phyloP scores from a whole-genome alignment of 208 protist genomes.

The Crithidia bombi region DNA sequence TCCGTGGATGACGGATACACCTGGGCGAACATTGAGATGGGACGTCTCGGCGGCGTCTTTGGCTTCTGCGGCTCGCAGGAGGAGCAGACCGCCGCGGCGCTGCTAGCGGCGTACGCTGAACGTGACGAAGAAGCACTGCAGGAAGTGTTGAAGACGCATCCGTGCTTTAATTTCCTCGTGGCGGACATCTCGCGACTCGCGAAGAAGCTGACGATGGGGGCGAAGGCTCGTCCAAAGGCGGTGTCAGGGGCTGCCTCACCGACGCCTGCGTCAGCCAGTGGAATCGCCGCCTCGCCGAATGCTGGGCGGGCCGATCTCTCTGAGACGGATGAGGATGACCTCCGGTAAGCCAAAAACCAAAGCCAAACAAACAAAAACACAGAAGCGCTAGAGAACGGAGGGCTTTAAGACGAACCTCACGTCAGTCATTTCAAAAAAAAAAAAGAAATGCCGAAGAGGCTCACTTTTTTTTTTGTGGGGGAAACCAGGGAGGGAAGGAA shows the following conservation, averaged over 20 bases:
- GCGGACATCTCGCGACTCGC: constrained; percentile 68
- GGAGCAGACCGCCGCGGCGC: constrained; percentile 42
- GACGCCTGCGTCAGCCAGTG: not conserved
- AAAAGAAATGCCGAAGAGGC: too few relatives aligned
- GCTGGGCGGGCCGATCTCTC: constrained; percentile 15
- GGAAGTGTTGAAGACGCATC: constrained; percentile 49
- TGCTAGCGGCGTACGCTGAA: constrained; percentile 69
- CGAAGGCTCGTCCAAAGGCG: constrained; percentile 20
- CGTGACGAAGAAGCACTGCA: constrained; percentile 61
- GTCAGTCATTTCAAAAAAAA: too few relatives aligned
- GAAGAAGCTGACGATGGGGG: constrained; percentile 59
- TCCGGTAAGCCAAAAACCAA: constrained; percentile 17
- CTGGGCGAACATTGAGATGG: constrained; percentile 74
- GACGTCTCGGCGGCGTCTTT: constrained; percentile 45
- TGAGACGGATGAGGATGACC: constrained; percentile 31
- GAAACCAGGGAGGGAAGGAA: too few relatives aligned
- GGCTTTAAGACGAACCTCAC: too few relatives aligned
- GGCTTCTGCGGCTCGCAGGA: constrained; percentile 71
- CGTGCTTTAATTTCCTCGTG: constrained; percentile 69
- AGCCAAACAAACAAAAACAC: not conserved
- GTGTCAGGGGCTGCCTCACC: not conserved
- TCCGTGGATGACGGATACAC: constrained; percentile 51
- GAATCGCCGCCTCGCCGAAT: constrained; percentile 3
- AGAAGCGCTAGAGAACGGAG: too few relatives aligned
- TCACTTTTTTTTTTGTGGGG: too few relatives aligned